A percentile compares a stretch with the other conserved stretches of the same genome.
Evolutionary conservation across 73 alveolate species (phyloP).

Genomic region (Tetrahymena thermophila): DNA sequence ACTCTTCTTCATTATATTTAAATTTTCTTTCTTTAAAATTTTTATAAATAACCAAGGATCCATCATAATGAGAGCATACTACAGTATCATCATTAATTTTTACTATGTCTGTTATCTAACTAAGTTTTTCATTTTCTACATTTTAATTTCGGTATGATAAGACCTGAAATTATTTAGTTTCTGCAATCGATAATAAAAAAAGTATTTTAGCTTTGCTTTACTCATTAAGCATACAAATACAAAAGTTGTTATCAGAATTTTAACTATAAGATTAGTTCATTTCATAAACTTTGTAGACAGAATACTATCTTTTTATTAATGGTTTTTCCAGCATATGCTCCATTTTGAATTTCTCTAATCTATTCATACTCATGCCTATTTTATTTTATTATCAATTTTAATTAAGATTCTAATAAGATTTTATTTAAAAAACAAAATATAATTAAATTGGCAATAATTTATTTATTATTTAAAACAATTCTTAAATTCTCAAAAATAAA

Average conservation of each 20-base stretch:
- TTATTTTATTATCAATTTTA: no score
- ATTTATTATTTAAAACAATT: background rate
- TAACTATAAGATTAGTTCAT: no score
- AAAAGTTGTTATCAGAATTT: no score
- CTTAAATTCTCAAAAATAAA: background rate
- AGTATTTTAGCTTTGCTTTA: background rate
- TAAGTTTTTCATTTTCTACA: background rate
- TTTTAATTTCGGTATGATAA: background rate
- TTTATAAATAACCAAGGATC: background rate
- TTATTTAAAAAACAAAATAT: no score
- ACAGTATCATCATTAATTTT: background rate
- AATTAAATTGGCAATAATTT: background rate
- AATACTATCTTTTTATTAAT: no score
- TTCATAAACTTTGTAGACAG: no score
- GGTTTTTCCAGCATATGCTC: no score
- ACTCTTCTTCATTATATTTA: background rate
- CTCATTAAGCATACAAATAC: background rate
- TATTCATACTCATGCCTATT: no score
- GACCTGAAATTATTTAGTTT: background rate
- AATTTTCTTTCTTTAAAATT: background rate
- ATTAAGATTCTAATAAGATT: no score
- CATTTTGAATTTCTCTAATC: no score
- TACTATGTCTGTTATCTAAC: background rate
- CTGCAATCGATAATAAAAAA: no score
- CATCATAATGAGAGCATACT: background rate